Evolutionary conservation across 495 filamentous ascomycete species (phyloP).

Genomic region (Trichodelitschia bisporula): DNA sequence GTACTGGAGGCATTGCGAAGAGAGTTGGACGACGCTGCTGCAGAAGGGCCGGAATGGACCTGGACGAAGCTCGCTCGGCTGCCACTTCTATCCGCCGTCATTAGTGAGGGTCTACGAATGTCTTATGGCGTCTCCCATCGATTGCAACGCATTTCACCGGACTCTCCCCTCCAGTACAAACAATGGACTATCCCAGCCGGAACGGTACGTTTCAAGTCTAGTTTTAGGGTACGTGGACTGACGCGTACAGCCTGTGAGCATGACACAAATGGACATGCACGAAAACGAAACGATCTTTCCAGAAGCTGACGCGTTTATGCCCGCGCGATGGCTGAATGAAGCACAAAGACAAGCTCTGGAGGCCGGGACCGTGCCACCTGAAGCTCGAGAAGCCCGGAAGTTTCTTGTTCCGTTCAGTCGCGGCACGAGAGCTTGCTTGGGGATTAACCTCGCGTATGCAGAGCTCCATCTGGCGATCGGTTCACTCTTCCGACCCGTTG

Average conservation of each 20-base stretch:
- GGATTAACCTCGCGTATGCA: conserved; percentile 17
- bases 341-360: too few species aligned
- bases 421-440: conserved; percentile 22
- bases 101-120: conserved; percentile 2
- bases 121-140: conserved; percentile 1
- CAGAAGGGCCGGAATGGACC: background rate
- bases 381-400: too few species aligned
- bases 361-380: too few species aligned
- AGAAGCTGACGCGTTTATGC: conserved; percentile 4
- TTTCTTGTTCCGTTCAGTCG: conserved; percentile 19
- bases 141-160: background rate
- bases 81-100: conserved; percentile 1
- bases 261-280: conserved; percentile 1
- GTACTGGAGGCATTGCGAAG: background rate
- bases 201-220: too few species aligned
- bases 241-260: conserved; percentile 3
- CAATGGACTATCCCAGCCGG: conserved; percentile 2
- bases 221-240: too few species aligned
- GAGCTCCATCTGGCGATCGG: conserved; percentile 16
- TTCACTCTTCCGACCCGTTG: conserved; percentile 11
- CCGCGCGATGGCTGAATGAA: conserved; percentile 9
- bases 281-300: conserved; percentile 5
- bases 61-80: conserved; percentile 3
- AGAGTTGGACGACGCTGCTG: background rate
- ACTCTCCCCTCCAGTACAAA: conserved; percentile 1